A percentile compares a stretch with the other conserved stretches of the same genome.
Evolutionary conservation across 306 rosid species (phyloP).

Genomic region (Vigna mungo): DNA sequence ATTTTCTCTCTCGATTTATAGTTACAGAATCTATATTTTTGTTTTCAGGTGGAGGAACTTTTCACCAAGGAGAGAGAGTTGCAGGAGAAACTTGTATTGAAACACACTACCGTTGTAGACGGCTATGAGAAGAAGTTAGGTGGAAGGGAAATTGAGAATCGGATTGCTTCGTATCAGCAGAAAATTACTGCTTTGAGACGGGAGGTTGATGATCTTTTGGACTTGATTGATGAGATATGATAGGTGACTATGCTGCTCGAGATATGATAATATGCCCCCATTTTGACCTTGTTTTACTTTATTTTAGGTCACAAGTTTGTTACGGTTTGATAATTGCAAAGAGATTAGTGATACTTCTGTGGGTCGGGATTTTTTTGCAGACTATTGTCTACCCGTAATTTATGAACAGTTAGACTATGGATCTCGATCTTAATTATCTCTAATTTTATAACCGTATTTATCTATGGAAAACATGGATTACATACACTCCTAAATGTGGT

Average conservation of each 20-base stretch:
- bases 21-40: conserved; percentile 18
- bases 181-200: conserved; percentile 75
- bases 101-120: conserved; percentile 84
- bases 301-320: conserved; percentile 40
- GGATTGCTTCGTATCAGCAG: conserved; percentile 78
- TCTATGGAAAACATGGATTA: not conserved
- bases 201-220: conserved; percentile 87
- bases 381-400: conserved; percentile 28
- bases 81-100: conserved; percentile 81
- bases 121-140: conserved; percentile 89
- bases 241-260: conserved; percentile 33
- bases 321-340: conserved; percentile 24
- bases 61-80: conserved; percentile 82
- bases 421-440: not conserved
- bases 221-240: conserved; percentile 73
- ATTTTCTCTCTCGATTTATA: conserved; percentile 30
- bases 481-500: not conserved
- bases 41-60: conserved; percentile 87
- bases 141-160: conserved; percentile 91
- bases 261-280: conserved; percentile 25
- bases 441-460: conserved; percentile 14
- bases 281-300: conserved; percentile 46
- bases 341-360: conserved; percentile 32
- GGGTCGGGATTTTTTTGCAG: conserved; percentile 25
- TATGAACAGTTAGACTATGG: conserved; percentile 36